Evolutionary conservation across 352 stramenopile genomes (phyloP).

Genomic region (Phytophthora pluvialis): DNA sequence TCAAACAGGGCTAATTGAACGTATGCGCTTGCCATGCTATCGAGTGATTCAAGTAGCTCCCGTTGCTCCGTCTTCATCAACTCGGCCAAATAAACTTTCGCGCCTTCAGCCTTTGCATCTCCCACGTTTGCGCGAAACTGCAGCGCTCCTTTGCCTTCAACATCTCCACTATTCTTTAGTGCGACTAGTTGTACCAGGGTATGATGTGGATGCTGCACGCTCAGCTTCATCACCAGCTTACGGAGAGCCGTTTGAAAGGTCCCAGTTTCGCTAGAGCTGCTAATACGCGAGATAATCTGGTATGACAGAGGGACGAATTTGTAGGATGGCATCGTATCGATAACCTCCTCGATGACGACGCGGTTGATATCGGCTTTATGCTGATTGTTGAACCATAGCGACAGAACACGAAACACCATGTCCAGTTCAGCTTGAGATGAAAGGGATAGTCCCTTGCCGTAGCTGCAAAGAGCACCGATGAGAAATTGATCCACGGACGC

Average conservation of each 20-base stretch:
- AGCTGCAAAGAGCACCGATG: constrained; percentile 87
- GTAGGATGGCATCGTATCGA: constrained; percentile 92
- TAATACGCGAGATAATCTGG: constrained; percentile 97
- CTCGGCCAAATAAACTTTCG: constrained; percentile 66
- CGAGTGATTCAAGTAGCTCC: constrained; percentile 76
- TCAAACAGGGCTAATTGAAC: constrained; percentile 84
- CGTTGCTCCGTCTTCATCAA: constrained; percentile 57
- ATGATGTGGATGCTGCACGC: constrained; percentile 96
- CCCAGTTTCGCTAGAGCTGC: constrained; percentile 36
- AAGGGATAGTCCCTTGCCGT: constrained; percentile 65
- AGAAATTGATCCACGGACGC: constrained; percentile 89
- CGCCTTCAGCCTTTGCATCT: constrained; percentile 74
- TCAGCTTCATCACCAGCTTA: constrained; percentile 92
- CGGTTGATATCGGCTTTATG: constrained; percentile 74
- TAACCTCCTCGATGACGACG: constrained; percentile 83
- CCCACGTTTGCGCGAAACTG: constrained; percentile 86
- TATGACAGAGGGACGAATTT: constrained; percentile 97
- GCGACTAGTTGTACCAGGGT: constrained; percentile 96
- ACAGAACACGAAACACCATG: constrained; percentile 93
- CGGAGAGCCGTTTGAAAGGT: constrained; percentile 90
- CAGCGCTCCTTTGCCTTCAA: constrained; percentile 81
- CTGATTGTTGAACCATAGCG: constrained; percentile 95
- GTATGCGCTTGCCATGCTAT: constrained; percentile 78
- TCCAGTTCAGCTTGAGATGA: constrained; percentile 82
- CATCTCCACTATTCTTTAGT: constrained; percentile 93